Conservation (phyloP, 164 flowering plant species). For the Chimonanthus salicifolius region DNA sequence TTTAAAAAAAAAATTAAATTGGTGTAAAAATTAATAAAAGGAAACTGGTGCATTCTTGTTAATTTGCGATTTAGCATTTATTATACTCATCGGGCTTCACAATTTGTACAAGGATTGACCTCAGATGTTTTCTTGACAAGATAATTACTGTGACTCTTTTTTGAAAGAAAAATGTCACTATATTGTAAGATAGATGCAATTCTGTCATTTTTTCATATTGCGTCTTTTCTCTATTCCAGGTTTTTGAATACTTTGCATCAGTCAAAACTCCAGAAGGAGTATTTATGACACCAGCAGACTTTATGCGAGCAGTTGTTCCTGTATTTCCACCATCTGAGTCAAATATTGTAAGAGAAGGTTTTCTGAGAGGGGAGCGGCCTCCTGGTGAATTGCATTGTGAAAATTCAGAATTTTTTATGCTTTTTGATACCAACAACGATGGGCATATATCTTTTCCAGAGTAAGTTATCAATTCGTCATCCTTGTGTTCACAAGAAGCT, state of each 20-base stretch:
- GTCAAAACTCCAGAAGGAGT: constrained; percentile 39
- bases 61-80: background rate
- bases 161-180: background rate
- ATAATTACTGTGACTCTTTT: background rate
- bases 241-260: constrained; percentile 94
- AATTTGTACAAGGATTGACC: background rate
- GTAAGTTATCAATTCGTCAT: constrained; percentile 40
- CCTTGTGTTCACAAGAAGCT: background rate
- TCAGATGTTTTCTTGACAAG: too few relatives aligned
- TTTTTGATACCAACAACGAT: constrained; percentile 79
- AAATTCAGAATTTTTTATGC: constrained; percentile 82
- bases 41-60: too few relatives aligned
- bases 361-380: constrained; percentile 63
- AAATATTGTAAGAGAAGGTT: constrained; percentile 67
- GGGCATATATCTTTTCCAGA: constrained; percentile 87
- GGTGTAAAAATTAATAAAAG: too few relatives aligned
- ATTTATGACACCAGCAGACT: constrained; percentile 84
- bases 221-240: constrained; percentile 32
- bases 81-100: background rate
- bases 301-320: constrained; percentile 97
- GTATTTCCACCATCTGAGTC: constrained; percentile 96
- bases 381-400: constrained; percentile 64
- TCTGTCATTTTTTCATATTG: background rate
- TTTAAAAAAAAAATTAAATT: too few relatives aligned
- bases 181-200: background rate